Evolutionary conservation across 2,329 filamentous ascomycete genomes (phyloP).

Genomic region (Aspergillus ustus): DNA sequence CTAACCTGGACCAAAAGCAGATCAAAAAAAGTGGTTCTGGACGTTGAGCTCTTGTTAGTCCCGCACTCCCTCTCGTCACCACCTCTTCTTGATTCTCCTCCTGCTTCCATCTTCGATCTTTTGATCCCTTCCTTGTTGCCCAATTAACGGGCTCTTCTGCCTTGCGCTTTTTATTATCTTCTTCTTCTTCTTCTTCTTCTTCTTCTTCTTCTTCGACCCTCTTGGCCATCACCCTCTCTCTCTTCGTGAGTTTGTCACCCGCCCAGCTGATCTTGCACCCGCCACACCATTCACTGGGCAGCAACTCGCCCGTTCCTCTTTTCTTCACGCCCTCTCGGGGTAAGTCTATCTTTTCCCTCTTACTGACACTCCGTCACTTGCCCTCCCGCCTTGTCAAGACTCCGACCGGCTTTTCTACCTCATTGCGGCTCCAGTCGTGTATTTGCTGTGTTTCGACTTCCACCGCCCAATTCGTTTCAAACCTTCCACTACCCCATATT

Average conservation of each 20-base stretch:
- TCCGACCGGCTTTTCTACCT: conserved; percentile 18
- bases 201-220: conserved; percentile 22
- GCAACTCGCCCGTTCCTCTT: conserved; percentile 9
- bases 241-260: neutral
- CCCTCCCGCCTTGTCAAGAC: conserved; percentile 27
- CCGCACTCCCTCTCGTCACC: neutral
- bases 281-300: conserved; percentile 15
- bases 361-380: conserved; percentile 7
- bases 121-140: conserved; percentile 18
- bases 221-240: conserved; percentile 2
- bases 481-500: conserved; percentile 17
- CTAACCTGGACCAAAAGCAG: conserved; percentile 18
- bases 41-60: conserved; percentile 21
- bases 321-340: conserved; percentile 3
- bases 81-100: conserved; percentile 1
- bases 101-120: neutral
- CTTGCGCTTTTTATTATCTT: conserved; percentile 17
- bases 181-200: conserved; percentile 36
- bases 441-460: conserved; percentile 1
- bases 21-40: conserved; percentile 20
- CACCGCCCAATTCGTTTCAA: conserved; percentile 14
- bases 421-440: conserved; percentile 1
- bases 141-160: conserved; percentile 18
- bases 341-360: conserved; percentile 32
- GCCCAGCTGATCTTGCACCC: conserved; percentile 3